These are phyloP conservation scores for Danielia reshetovae DNA, from an alignment of 805 yeast genomes.

Conservation along the genomic window DNA sequence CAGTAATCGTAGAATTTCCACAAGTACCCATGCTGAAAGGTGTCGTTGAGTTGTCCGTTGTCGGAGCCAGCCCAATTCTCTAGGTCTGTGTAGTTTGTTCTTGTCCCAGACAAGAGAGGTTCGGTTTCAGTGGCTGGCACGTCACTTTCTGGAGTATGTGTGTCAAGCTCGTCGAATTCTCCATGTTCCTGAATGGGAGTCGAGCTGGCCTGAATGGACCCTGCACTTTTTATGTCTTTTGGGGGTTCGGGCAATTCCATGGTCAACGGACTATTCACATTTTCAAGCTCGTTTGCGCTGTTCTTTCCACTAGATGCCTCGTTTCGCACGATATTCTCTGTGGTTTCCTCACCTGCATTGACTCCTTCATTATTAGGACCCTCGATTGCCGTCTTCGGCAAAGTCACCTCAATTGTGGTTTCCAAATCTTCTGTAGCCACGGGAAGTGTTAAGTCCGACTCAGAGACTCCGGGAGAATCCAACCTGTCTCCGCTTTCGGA, in stretches of 20 bases:
- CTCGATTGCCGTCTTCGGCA: too few species aligned
- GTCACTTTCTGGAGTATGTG: not conserved
- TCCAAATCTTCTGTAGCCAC: too few species aligned
- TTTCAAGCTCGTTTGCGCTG: too few species aligned
- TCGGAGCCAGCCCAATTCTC: conserved; percentile 9
- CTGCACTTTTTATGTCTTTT: not conserved
- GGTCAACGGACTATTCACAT: too few species aligned
- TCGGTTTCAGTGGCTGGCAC: not conserved
- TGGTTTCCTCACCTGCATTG: too few species aligned
- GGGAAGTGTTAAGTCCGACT: too few species aligned
- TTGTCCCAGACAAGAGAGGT: not conserved
- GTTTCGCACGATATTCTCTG: too few species aligned
- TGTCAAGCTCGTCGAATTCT: not conserved
- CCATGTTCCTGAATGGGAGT: not conserved
- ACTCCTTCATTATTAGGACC: too few species aligned
- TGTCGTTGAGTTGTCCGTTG: not conserved
- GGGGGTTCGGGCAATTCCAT: not conserved
- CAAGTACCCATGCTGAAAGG: not conserved
- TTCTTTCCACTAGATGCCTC: too few species aligned
- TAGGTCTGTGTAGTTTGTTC: conserved; percentile 2
- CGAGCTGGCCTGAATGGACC: conserved; percentile 1
- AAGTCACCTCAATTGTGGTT: too few species aligned
- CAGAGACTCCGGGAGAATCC: too few species aligned
- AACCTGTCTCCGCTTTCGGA: too few species aligned
- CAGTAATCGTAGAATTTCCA: not conserved